These are phyloP conservation scores for Prunus mume DNA, from an alignment of 306 rosid species.

Conservation along the genomic window DNA sequence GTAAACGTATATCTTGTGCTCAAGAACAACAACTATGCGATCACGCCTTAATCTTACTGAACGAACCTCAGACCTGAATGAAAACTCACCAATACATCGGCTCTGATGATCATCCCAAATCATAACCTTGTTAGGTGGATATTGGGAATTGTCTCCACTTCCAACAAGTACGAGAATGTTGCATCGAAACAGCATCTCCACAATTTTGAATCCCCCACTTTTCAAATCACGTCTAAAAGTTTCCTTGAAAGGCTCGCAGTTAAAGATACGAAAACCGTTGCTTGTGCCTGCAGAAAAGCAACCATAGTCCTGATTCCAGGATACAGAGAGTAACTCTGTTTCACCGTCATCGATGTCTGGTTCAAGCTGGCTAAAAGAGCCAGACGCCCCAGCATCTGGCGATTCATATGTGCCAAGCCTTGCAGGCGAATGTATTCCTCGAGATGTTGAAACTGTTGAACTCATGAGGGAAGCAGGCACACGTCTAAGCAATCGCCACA, in stretches of 20 bases:
- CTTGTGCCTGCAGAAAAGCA: conserved; percentile 92
- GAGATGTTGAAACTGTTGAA: conserved; percentile 51
- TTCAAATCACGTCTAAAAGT: conserved; percentile 83
- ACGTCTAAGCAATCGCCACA: conserved; percentile 36
- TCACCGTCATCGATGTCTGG: conserved; percentile 40
- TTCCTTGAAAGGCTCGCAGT: conserved; percentile 85
- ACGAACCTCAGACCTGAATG: conserved; percentile 83
- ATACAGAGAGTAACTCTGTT: conserved; percentile 56
- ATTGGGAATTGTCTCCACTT: conserved; percentile 59
- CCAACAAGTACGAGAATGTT: conserved; percentile 97
- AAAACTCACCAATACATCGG: conserved; percentile 76
- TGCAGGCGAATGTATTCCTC: conserved; percentile 49
- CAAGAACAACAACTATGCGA: conserved; percentile 79
- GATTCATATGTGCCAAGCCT: conserved; percentile 39
- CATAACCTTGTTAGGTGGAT: conserved; percentile 87
- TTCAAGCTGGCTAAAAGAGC: conserved; percentile 41
- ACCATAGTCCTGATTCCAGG: conserved; percentile 89
- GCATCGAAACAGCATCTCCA: conserved; percentile 89
- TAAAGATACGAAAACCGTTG: conserved; percentile 80
- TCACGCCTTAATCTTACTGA: conserved; percentile 83
- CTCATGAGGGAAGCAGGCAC: conserved; percentile 37
- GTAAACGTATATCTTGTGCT: conserved; percentile 88
- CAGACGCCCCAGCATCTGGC: conserved; percentile 51
- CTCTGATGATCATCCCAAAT: conserved; percentile 97
- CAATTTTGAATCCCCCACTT: conserved; percentile 82